Evolutionary conservation across 2,329 filamentous ascomycete genomes (phyloP).

Genomic region (Talaromyces albobiverticillius): DNA sequence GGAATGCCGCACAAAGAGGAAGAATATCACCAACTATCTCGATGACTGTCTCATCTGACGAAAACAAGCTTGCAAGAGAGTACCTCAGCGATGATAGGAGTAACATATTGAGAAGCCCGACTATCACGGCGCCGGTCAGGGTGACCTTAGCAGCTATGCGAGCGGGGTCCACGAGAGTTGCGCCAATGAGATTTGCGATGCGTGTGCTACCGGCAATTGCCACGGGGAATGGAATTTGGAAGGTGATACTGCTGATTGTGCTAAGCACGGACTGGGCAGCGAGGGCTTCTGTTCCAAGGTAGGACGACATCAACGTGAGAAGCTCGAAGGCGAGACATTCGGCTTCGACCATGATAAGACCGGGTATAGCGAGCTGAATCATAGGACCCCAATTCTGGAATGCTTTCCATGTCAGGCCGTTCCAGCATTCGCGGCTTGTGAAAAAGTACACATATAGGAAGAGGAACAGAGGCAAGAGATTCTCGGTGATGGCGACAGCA

Average conservation of each 20-base stretch:
- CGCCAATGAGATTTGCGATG: slow-evolving; percentile 88
- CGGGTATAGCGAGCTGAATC: slow-evolving; percentile 82
- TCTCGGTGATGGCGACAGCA: slow-evolving; percentile 72
- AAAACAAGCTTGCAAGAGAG: slow-evolving; percentile 74
- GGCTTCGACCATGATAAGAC: slow-evolving; percentile 89
- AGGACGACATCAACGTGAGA: slow-evolving; percentile 76
- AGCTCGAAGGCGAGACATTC: slow-evolving; percentile 94
- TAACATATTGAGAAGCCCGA: slow-evolving; percentile 77
- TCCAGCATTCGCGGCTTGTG: slow-evolving; percentile 74
- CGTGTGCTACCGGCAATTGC: slow-evolving; percentile 85
- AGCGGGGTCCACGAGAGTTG: slow-evolving; percentile 75
- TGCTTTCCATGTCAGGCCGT: slow-evolving; percentile 68
- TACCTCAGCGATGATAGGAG: slow-evolving; percentile 67
- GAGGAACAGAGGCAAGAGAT: slow-evolving; percentile 68
- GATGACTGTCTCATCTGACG: slow-evolving; percentile 68
- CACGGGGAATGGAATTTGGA: slow-evolving; percentile 88
- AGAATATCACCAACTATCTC: slow-evolving; percentile 66
- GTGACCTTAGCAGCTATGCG: slow-evolving; percentile 77
- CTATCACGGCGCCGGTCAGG: slow-evolving; percentile 61
- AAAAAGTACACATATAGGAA: slow-evolving; percentile 71
- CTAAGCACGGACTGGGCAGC: slow-evolving; percentile 85
- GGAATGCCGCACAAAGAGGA: slow-evolving; percentile 81
- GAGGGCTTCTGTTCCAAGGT: slow-evolving; percentile 73
- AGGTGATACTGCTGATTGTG: slow-evolving; percentile 75
- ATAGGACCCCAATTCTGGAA: slow-evolving; percentile 76